Evolutionary conservation across 441 rosid species (phyloP).

Genomic region (Iberis amara): DNA sequence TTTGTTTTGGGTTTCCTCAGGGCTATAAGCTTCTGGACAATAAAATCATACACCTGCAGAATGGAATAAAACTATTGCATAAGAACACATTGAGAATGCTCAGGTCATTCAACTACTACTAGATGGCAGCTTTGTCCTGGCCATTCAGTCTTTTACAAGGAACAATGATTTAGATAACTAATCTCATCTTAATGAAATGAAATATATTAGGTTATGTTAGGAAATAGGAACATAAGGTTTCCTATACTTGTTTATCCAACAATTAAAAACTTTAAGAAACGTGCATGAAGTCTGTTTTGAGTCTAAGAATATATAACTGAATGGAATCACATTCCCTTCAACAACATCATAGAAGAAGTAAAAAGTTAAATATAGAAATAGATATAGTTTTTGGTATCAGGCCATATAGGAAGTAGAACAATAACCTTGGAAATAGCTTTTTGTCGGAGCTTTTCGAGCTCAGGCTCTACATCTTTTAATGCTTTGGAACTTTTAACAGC

Average conservation of each 20-base stretch:
- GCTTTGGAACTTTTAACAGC: constrained; percentile 83
- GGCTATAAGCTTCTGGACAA: constrained; percentile 95
- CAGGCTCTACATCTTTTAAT: constrained; percentile 93
- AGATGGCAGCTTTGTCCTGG: constrained; percentile 1
- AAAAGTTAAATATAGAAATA: not conserved
- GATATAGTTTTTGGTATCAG: constrained; percentile 13
- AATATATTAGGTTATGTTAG: not conserved
- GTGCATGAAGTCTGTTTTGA: constrained; percentile 6
- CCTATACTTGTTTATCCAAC: constrained; percentile 5
- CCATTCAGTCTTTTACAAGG: constrained; percentile 8
- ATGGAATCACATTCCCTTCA: not conserved
- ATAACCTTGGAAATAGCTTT: constrained; percentile 93
- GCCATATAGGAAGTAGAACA: constrained; percentile 22
- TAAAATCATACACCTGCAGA: constrained; percentile 87
- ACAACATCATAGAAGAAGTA: constrained; percentile 11
- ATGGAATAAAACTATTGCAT: constrained; percentile 18
- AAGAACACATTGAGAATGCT: constrained; percentile 5
- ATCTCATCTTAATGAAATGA: constrained; percentile 12
- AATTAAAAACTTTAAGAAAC: not conserved
- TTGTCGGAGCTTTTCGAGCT: constrained; percentile 95
- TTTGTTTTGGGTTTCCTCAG: constrained; percentile 98
- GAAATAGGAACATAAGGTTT: not conserved
- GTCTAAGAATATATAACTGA: not conserved
- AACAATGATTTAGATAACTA: not conserved
- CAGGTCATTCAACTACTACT: constrained; percentile 5